Base-by-base conservation (phyloP, 345 rosid species). In the Eucalyptus victrix region DNA sequence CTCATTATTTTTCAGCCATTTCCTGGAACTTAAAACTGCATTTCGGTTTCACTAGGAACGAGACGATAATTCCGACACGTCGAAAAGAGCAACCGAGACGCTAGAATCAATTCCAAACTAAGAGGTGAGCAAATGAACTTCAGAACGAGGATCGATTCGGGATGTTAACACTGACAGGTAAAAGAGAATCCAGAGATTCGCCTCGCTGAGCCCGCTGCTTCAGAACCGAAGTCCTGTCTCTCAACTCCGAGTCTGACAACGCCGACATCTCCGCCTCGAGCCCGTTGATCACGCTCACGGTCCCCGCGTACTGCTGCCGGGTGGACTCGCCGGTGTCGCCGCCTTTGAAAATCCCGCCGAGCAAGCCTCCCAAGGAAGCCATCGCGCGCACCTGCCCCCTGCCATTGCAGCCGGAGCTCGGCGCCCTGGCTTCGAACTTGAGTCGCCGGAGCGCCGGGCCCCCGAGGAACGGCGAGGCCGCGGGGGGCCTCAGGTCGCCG, bases 251-350 rank as follows among this genome's bases (percentile, higher is more conserved):
- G 96, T 97, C 99, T 60, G 98, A 92, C 67, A 97, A 89, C 44
- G 93, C 87, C 19, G 96, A 92, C 90, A 95, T 94, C 90, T 94
- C 91, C 6, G 93, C 80, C 89, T 97, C 99, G 90, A 97, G 92
- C 17, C 91, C 89, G 89, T 96, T 97, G 88, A 96, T 92, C 49
- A 92, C 47, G 47, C 87, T 89, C 54, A 96, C 98, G 89, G 91
- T 92, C 4, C 92, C 88, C 23, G 95, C 94, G 92, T 93, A 96
- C 90, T 95, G 97, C 92, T 97, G 94, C 91, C 98, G 93, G 3
- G 99, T 97, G 45, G 98, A 93, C 90, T 97, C 99, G 72, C 99
- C 98, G 21, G 93, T 96, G 91, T 97, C 99, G 87, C 95, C 90
- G 56, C 98, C 97, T 81, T 95, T 97, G 91, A 97, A 97, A 89